phyloP scores from a whole-genome alignment of 192 early-diverging fungal species.

The Mortierella hygrophila region DNA sequence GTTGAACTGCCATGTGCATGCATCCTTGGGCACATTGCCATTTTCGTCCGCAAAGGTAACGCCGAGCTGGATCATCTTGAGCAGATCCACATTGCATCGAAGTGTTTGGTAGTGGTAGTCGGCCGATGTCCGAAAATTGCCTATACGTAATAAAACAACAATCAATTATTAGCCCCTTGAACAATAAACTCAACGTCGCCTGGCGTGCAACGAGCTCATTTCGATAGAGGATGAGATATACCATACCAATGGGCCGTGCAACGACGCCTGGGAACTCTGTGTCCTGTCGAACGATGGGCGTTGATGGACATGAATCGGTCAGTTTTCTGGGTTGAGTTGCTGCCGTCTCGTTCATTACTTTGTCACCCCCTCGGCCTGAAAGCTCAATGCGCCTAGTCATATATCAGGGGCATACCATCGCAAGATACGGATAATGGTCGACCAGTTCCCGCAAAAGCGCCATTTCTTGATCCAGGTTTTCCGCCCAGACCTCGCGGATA shows the following conservation, averaged over 20 bases:
- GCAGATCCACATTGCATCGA: slow-evolving; percentile 95
- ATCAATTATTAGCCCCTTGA: not conserved
- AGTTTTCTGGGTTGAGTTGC: not conserved
- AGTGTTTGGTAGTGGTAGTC: slow-evolving; percentile 99
- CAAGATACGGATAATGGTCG: slow-evolving; percentile 90
- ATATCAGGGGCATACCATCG: slow-evolving; percentile 81
- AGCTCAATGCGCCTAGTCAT: not conserved
- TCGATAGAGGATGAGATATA: not conserved
- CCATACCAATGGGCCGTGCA: slow-evolving; percentile 85
- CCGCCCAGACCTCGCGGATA: slow-evolving; percentile 89
- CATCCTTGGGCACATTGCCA: slow-evolving; percentile 85
- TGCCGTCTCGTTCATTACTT: not conserved
- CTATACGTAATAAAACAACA: not conserved
- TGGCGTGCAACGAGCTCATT: not conserved
- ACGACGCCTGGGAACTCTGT: slow-evolving; percentile 99
- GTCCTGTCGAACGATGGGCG: slow-evolving; percentile 68
- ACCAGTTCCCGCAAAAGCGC: slow-evolving; percentile 84
- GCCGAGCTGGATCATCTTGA: slow-evolving; percentile 97
- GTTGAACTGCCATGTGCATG: slow-evolving; percentile 98
- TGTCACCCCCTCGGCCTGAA: not conserved
- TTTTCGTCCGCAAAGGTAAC: slow-evolving; percentile 89
- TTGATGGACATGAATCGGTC: slow-evolving; percentile 5
- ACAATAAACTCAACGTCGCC: not conserved
- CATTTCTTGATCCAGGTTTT: slow-evolving; percentile 95
- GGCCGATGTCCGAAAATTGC: slow-evolving; percentile 89